These are phyloP conservation scores for Zelopaecilomyces penicillatus DNA, from an alignment of 2,329 filamentous ascomycete genomes.

Conservation along the genomic window DNA sequence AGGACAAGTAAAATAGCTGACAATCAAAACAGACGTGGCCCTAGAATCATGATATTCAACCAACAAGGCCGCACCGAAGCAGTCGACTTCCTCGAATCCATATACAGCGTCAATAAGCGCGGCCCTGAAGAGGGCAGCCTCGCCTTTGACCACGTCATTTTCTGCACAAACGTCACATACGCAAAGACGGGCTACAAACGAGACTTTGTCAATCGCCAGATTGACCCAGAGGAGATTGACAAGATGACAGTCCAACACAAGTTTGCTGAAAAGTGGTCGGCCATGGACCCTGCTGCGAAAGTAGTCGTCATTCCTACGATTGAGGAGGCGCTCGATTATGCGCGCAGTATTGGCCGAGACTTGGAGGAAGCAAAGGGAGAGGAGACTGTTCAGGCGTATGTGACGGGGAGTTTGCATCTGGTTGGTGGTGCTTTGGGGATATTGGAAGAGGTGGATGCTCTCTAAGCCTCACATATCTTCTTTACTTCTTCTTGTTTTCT, in stretches of 20 bases:
- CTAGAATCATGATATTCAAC: constrained; percentile 72
- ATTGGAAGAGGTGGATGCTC: constrained; percentile 37
- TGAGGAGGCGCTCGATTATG: constrained; percentile 44
- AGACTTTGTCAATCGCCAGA: constrained; percentile 50
- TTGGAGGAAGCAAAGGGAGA: constrained; percentile 20
- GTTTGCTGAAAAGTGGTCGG: constrained; percentile 43
- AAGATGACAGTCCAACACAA: constrained; percentile 44
- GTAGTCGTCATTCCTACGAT: constrained; percentile 44
- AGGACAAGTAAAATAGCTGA: neutral
- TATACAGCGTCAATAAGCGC: constrained; percentile 30
- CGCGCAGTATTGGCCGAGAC: constrained; percentile 19
- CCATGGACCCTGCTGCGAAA: constrained; percentile 37
- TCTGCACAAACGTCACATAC: constrained; percentile 68
- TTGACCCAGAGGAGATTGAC: constrained; percentile 42
- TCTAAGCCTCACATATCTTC: constrained; percentile 16
- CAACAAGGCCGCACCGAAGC: constrained; percentile 57
- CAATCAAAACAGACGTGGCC: constrained; percentile 22
- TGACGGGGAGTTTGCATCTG: constrained; percentile 57
- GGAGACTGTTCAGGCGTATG: constrained; percentile 37
- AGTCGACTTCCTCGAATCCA: constrained; percentile 42
- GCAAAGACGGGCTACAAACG: constrained; percentile 42
- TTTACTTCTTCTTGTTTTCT: too few relatives aligned
- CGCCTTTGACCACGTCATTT: constrained; percentile 65
- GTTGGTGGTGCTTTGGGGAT: constrained; percentile 47
- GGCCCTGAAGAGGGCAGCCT: constrained; percentile 15